Evolutionary conservation across 1,139 yeast genomes (phyloP), one percentile per base, ranked within the genome.

Genomic region (Nadsonia starkeyi-henricii): DNA sequence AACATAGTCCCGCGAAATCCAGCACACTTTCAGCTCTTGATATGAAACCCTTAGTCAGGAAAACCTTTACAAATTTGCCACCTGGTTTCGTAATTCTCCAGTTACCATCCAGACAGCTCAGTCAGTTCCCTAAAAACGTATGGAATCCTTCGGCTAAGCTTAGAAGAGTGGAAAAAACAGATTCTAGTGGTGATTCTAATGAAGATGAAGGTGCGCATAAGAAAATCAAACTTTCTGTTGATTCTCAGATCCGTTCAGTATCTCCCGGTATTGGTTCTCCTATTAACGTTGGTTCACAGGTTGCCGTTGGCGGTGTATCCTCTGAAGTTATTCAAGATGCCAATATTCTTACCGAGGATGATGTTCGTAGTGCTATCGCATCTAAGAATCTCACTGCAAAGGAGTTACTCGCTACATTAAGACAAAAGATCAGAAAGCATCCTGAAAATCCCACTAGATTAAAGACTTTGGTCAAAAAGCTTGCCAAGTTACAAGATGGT

Each of bases 91-190:
- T 84, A 41, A 74, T 79, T 12, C 67, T 86, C 44, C 81, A 75
- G 58, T 83, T 89, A 0, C 78, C 84, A 2, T 70, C 75, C 19
- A 71, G 72, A 42, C 72, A 81, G 36, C 70, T 88, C 51, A 63
- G 67, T n/a, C 75, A 75, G 44, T 86, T 86, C 65, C 93, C 93
- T 3, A 68, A 65, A 23, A 95, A 95, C 19, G 84, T 79, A 46
- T 88, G 96, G 96, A 81, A 81, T 61, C 91, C 95, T 28, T 68
- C 68, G 47, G 77, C 76, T 2, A 72, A 61, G 56, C 57, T 66
- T 9, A 75, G 56, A 74, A 68, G 59, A 62, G 77, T 54, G 51
- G 57, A 45, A 36, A 62, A 45, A 55, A 55, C 36, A 42, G 52
- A 46, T 15, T 53, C 48, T 9, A 52, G 54, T 1, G 57, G 50